Conservation (phyloP, 2,329 filamentous ascomycete species). For the Emmonsiellopsis sp. region DNA sequence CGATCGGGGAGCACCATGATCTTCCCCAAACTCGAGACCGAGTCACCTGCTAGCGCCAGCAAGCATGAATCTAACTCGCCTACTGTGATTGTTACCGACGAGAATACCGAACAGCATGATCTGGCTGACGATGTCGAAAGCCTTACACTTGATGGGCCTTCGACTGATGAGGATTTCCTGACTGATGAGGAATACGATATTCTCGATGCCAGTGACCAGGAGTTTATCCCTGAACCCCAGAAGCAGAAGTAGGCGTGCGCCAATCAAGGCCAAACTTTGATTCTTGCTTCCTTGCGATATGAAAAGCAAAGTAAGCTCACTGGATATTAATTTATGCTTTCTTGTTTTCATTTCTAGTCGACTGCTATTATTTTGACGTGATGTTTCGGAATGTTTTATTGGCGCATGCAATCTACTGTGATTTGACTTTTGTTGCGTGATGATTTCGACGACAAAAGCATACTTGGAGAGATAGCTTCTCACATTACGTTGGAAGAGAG, state of each 20-base stretch:
- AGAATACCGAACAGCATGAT: constrained; percentile 41
- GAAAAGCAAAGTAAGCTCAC: background rate
- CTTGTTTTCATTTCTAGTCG: background rate
- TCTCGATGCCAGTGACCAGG: constrained; percentile 87
- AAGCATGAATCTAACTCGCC: constrained; percentile 50
- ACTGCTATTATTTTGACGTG: background rate
- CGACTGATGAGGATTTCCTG: constrained; percentile 58
- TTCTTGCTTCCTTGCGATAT: background rate
- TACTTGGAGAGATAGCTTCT: no score
- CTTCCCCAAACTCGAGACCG: constrained; percentile 92
- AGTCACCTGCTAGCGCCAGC: constrained; percentile 67
- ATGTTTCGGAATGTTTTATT: background rate
- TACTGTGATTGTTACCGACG: constrained; percentile 25
- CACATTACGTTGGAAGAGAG: no score
- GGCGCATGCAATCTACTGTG: background rate
- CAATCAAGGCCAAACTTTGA: no score
- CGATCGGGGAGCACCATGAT: constrained; percentile 66
- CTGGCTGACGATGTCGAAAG: constrained; percentile 52
- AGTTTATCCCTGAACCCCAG: constrained; percentile 50
- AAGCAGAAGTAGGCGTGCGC: constrained; percentile 5
- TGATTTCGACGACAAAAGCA: no score
- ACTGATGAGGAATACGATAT: constrained; percentile 99
- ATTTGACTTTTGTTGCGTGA: background rate
- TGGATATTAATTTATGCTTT: background rate
- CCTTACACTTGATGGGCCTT: constrained; percentile 42